These are phyloP conservation scores for Microbotryum violaceum DNA, from an alignment of 1,284 basidiomycete species.

Conservation along the genomic window DNA sequence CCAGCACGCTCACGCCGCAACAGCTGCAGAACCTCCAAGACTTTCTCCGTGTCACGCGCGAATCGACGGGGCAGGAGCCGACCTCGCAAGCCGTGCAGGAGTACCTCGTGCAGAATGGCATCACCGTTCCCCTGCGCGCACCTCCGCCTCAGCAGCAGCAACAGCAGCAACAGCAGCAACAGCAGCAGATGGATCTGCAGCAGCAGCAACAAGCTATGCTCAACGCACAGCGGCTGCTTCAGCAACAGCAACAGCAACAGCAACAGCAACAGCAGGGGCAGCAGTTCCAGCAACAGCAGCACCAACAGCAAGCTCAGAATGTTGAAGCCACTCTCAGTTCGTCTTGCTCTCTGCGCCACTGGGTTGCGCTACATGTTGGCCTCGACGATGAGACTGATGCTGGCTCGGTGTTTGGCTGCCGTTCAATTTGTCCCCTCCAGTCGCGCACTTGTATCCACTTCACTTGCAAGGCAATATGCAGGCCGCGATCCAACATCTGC, in stretches of 20 bases:
- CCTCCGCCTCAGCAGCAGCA: slow-evolving; percentile 2
- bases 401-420: slow-evolving; percentile 33
- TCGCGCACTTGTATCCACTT: slow-evolving; percentile 28
- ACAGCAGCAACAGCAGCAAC: not conserved
- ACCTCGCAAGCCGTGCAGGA: slow-evolving; percentile 22
- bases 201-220: not conserved
- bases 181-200: not conserved
- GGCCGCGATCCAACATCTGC: slow-evolving; percentile 25
- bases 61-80: slow-evolving; percentile 24
- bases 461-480: slow-evolving; percentile 16
- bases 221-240: not conserved
- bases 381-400: not conserved
- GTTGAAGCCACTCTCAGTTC: not conserved
- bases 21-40: slow-evolving; percentile 26
- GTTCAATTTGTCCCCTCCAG: not conserved
- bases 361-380: not conserved
- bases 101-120: slow-evolving; percentile 23
- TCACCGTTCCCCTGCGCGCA: not conserved
- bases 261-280: slow-evolving; percentile 10
- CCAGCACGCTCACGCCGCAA: slow-evolving; percentile 13
- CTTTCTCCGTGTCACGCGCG: slow-evolving; percentile 18
- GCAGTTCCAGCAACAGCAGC: not conserved
- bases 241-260: slow-evolving; percentile 4
- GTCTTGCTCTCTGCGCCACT: not conserved
- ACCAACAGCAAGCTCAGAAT: slow-evolving; percentile 1